Evolutionary conservation across 805 yeast species (phyloP).

Genomic region (Candida dajiaensis): DNA sequence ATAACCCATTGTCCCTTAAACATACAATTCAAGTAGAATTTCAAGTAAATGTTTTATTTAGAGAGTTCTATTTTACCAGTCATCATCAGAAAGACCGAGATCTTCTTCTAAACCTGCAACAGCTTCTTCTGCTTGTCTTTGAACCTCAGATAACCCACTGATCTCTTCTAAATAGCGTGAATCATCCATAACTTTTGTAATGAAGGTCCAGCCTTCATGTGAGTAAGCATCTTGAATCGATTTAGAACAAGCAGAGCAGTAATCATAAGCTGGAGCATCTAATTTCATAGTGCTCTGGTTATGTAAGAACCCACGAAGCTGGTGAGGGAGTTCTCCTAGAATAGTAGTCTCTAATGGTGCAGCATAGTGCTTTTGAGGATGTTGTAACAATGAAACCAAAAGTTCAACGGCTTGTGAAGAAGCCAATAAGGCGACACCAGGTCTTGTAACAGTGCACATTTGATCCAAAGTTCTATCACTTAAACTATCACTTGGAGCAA

Average conservation of each 20-base stretch:
- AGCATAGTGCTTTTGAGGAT: slow-evolving; percentile 40
- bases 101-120: slow-evolving; percentile 22
- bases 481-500: slow-evolving; percentile 88
- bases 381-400: slow-evolving; percentile 67
- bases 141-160: slow-evolving; percentile 75
- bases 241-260: slow-evolving; percentile 84
- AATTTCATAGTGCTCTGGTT: slow-evolving; percentile 59
- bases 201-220: slow-evolving; percentile 73
- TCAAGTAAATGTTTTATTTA: no score
- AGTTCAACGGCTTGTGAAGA: slow-evolving; percentile 84
- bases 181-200: slow-evolving; percentile 61
- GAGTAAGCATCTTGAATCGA: slow-evolving; percentile 47
- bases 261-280: slow-evolving; percentile 62
- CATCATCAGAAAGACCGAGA: slow-evolving; percentile 17
- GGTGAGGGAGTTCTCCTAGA: slow-evolving; percentile 81
- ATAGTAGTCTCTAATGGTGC: slow-evolving; percentile 26
- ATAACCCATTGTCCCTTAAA: no score
- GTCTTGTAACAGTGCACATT: slow-evolving; percentile 98
- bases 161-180: slow-evolving; percentile 63
- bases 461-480: slow-evolving; percentile 88
- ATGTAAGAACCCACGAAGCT: slow-evolving; percentile 79
- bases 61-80: slow-evolving; percentile 7
- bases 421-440: slow-evolving; percentile 90
- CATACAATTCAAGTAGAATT: no score
- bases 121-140: slow-evolving; percentile 54